phyloP scores from a whole-genome alignment of 495 filamentous ascomycete genomes.

The Geopyxis carbonaria region DNA sequence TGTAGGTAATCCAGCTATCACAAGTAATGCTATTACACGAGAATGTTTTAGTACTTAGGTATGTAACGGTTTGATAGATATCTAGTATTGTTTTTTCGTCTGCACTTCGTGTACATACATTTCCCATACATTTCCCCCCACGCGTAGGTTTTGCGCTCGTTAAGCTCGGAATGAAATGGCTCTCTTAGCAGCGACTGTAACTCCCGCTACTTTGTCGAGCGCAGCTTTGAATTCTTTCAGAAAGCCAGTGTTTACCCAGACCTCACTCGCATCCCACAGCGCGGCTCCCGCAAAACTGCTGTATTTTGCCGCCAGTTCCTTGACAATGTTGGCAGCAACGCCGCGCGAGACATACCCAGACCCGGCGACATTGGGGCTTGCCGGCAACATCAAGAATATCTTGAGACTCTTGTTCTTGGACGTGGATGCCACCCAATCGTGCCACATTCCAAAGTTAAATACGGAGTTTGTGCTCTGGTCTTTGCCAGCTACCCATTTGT shows the following conservation, averaged over 20 bases:
- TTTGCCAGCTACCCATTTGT: background rate
- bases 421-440: background rate
- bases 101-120: too few species aligned
- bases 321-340: background rate
- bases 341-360: constrained; percentile 1
- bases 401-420: background rate
- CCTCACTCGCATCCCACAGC: constrained; percentile 5
- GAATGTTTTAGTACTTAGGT: too few species aligned
- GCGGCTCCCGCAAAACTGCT: constrained; percentile 5
- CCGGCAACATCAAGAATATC: constrained; percentile 5
- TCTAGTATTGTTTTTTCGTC: too few species aligned
- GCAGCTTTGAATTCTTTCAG: background rate
- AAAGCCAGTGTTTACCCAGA: constrained; percentile 1
- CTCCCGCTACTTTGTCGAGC: background rate
- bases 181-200: too few species aligned
- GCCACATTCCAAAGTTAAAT: constrained; percentile 6
- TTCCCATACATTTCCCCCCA: too few species aligned
- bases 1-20: too few species aligned
- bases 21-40: too few species aligned
- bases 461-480: constrained; percentile 1
- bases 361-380: background rate
- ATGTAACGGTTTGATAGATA: too few species aligned
- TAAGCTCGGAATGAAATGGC: too few species aligned
- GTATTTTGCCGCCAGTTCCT: constrained; percentile 2
- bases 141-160: too few species aligned